phyloP scores from a whole-genome alignment of 352 stramenopile genomes.

The Globisporangium cylindrosporum region DNA sequence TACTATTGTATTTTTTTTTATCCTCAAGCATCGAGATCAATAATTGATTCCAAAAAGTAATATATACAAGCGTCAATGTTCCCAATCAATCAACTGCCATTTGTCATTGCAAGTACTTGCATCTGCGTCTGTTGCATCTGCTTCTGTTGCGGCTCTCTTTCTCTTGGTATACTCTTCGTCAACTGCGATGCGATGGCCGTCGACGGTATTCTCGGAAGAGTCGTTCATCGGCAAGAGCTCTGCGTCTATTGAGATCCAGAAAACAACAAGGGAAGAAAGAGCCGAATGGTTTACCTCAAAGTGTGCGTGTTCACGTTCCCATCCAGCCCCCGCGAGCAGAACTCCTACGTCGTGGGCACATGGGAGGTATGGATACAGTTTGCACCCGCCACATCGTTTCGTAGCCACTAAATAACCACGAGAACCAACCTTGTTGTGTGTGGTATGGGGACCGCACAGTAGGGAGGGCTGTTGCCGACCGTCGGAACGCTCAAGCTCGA shows the following conservation, averaged over 20 bases:
- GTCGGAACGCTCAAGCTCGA: conserved; percentile 66
- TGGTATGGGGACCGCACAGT: neutral
- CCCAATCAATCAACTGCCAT: neutral
- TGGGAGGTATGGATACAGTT: conserved; percentile 31
- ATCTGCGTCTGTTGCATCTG: neutral
- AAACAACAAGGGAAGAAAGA: neutral
- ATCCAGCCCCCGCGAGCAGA: conserved; percentile 60
- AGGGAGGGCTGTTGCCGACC: conserved; percentile 32
- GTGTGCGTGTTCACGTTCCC: conserved; percentile 77
- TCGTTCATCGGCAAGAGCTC: neutral
- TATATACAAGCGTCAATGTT: conserved; percentile 2
- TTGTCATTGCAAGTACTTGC: neutral
- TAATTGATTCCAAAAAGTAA: conserved; percentile 10
- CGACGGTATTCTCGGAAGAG: conserved; percentile 10
- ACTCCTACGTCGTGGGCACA: conserved; percentile 76
- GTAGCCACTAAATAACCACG: neutral
- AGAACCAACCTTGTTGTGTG: neutral
- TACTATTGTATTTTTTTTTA: conserved; percentile 13
- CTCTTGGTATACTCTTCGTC: neutral
- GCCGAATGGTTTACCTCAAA: conserved; percentile 51
- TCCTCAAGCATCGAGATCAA: neutral
- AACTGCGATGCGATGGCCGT: too few relatives aligned
- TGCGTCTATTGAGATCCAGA: neutral
- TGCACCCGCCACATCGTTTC: neutral
- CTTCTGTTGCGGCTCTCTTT: neutral